A percentile compares a stretch with the other conserved stretches of the same genome.
phyloP scores from a whole-genome alignment of 306 rosid genomes.

The Cucumis melo region DNA sequence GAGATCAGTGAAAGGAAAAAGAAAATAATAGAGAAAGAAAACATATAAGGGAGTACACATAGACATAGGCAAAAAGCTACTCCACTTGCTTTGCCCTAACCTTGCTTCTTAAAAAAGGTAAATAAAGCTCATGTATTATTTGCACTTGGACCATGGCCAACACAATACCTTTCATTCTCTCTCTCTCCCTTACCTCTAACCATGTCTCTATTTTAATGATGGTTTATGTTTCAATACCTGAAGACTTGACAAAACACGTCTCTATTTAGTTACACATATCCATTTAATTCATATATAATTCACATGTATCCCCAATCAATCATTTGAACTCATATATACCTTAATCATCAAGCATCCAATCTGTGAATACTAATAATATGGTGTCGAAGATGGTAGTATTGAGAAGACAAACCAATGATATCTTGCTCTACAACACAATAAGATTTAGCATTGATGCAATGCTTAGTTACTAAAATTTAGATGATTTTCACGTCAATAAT shows the following conservation, averaged over 20 bases:
- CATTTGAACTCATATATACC: background rate
- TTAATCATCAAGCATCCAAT: no score
- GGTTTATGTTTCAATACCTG: background rate
- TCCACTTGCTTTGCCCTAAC: conserved; percentile 13
- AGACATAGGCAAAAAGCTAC: background rate
- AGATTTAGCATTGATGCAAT: no score
- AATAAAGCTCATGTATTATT: background rate
- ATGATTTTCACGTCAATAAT: no score
- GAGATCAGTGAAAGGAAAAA: background rate
- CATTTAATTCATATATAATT: background rate
- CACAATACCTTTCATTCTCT: background rate
- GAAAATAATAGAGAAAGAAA: background rate
- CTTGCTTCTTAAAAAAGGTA: conserved; percentile 8
- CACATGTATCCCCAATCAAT: background rate
- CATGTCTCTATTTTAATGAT: background rate
- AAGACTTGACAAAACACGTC: background rate
- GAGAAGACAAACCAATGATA: no score
- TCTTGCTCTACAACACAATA: no score
- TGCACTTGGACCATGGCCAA: background rate
- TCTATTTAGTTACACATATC: background rate
- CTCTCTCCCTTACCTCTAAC: background rate
- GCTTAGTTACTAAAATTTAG: no score
- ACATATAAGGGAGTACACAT: background rate
- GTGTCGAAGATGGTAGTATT: no score
- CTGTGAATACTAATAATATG: no score